Conservation (phyloP, 257 asterid genomes). For the Solanum neorickii region DNA sequence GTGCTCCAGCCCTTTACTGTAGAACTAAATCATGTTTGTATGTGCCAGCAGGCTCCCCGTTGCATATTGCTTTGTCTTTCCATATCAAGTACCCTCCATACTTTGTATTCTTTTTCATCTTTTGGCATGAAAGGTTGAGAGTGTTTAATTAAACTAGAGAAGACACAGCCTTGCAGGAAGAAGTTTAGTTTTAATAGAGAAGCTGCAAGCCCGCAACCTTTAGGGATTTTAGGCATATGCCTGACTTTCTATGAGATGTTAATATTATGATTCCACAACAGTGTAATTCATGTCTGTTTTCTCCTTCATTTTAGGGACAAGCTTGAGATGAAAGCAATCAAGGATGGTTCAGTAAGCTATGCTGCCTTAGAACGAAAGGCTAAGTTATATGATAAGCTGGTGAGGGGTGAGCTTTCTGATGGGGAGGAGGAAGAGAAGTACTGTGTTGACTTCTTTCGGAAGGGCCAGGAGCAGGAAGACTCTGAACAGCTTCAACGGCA, state of each 20-base stretch:
- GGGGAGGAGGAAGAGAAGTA: constrained; percentile 90
- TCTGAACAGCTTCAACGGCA: constrained; percentile 18
- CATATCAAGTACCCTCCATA: neutral
- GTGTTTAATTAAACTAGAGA: neutral
- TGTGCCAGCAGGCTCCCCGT: neutral
- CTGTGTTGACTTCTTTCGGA: constrained; percentile 87
- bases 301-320: constrained; percentile 54
- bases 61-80: neutral
- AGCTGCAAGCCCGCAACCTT: neutral
- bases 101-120: neutral
- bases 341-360: constrained; percentile 83
- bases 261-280: neutral
- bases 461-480: constrained; percentile 44
- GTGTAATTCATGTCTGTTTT: neutral
- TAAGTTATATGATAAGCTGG: constrained; percentile 64
- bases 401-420: constrained; percentile 79
- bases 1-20: neutral
- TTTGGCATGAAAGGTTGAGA: neutral
- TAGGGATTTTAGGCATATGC: too few relatives aligned
- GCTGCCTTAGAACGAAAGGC: constrained; percentile 92
- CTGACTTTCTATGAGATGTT: neutral
- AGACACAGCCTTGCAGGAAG: neutral
- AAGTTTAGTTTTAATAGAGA: neutral
- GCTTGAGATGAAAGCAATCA: constrained; percentile 82
- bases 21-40: neutral